A percentile compares a stretch with the other conserved stretches of the same genome.
Evolutionary conservation across 331 rosid genomes (phyloP).

Genomic region (Rhamnella rubrinervis): DNA sequence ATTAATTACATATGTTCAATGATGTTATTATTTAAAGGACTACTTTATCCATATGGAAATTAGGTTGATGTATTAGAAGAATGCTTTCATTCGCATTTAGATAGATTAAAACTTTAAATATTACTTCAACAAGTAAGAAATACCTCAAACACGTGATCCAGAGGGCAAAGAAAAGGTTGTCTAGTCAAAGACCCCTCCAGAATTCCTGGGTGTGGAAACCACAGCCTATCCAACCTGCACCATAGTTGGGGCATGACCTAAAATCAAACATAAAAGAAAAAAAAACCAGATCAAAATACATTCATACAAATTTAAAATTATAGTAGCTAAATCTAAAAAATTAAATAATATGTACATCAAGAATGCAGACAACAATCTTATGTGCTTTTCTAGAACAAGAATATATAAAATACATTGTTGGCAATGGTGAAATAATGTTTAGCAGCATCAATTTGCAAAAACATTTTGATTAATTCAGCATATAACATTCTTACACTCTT

Average conservation of each 20-base stretch:
- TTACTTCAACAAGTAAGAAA: constrained; percentile 22
- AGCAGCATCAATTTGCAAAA: not conserved
- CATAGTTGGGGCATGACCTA: constrained; percentile 99
- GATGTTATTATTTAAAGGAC: not conserved
- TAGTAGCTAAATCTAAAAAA: not conserved
- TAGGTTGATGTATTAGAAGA: not conserved
- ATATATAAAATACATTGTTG: too few relatives aligned
- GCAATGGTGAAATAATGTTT: not conserved
- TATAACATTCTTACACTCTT: not conserved
- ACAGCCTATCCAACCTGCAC: constrained; percentile 95
- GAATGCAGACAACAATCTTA: not conserved
- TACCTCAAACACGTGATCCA: constrained; percentile 99
- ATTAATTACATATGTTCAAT: not conserved
- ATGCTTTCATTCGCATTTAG: not conserved
- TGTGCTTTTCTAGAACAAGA: not conserved
- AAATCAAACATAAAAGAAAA: constrained; percentile 13
- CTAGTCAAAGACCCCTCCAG: constrained; percentile 85
- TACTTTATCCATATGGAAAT: not conserved
- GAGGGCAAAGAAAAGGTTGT: constrained; percentile 94
- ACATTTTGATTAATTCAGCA: not conserved
- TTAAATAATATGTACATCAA: not conserved
- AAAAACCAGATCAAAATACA: constrained; percentile 24
- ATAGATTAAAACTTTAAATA: not conserved
- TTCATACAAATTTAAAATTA: constrained; percentile 12
- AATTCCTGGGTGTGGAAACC: constrained; percentile 97